phyloP scores from a whole-genome alignment of 495 filamentous ascomycete species.

The Choiromyces venosus region DNA sequence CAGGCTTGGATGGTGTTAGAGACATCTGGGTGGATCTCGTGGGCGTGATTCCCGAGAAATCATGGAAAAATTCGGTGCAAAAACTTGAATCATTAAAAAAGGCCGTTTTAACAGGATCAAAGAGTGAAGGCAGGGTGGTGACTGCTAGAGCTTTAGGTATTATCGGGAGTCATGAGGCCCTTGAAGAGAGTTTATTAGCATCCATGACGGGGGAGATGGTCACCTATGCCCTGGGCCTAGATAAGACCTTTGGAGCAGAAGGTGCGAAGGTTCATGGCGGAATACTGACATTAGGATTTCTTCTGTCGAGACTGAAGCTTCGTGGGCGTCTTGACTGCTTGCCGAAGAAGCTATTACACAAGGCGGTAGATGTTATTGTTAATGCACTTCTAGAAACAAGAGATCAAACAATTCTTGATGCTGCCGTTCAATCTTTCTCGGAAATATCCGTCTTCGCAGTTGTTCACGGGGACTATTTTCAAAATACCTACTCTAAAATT shows the following conservation, averaged over 20 bases:
- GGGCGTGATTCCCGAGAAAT: conserved; percentile 21
- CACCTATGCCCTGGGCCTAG: conserved; percentile 44
- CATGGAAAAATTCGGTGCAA: conserved; percentile 13
- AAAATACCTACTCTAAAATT: conserved; percentile 39
- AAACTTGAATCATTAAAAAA: conserved; percentile 16
- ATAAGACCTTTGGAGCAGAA: conserved; percentile 54
- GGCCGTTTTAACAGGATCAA: conserved; percentile 18
- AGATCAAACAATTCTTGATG: conserved; percentile 56
- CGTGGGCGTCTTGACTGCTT: conserved; percentile 44
- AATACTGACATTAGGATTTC: conserved; percentile 54
- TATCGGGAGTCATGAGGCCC: conserved; percentile 60
- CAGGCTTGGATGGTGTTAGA: conserved; percentile 37
- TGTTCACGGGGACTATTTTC: conserved; percentile 46
- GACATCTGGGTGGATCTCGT: conserved; percentile 36
- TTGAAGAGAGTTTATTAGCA: conserved; percentile 42
- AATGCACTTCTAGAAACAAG: conserved; percentile 50
- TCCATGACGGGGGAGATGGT: conserved; percentile 48
- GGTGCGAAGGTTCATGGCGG: conserved; percentile 58
- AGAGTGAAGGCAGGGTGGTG: conserved; percentile 42
- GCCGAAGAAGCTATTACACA: conserved; percentile 42
- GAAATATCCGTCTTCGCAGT: conserved; percentile 69
- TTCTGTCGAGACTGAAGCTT: conserved; percentile 56
- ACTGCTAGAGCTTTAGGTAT: conserved; percentile 72
- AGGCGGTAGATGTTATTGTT: conserved; percentile 47
- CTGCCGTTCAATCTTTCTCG: conserved; percentile 60